These are phyloP conservation scores for Tolypocladium ovalisporum DNA, from an alignment of 2,329 filamentous ascomycete genomes.

Conservation along the genomic window DNA sequence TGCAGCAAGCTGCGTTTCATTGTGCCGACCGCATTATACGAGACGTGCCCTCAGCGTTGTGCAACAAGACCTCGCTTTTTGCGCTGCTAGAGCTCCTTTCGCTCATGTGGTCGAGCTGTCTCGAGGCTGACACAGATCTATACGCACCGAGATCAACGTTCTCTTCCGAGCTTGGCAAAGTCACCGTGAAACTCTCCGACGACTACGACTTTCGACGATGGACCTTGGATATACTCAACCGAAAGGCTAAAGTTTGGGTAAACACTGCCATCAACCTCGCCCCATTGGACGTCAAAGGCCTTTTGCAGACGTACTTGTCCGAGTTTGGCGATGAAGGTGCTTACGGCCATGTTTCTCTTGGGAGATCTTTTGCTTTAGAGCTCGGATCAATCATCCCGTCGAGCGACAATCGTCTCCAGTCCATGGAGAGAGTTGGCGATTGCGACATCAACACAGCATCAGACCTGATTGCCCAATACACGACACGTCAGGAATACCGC, in stretches of 20 bases:
- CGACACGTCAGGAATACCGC: conserved; percentile 89
- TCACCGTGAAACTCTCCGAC: conserved; percentile 85
- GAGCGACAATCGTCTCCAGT: conserved; percentile 75
- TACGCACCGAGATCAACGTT: conserved; percentile 82
- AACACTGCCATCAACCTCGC: conserved; percentile 70
- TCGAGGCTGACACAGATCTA: conserved; percentile 88
- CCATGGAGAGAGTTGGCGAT: conserved; percentile 65
- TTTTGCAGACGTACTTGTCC: conserved; percentile 91
- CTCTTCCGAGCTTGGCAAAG: conserved; percentile 62
- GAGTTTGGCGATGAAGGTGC: conserved; percentile 86
- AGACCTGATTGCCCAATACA: conserved; percentile 95
- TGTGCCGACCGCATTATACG: conserved; percentile 80
- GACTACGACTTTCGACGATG: conserved; percentile 72
- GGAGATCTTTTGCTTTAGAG: conserved; percentile 86
- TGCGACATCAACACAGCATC: conserved; percentile 82
- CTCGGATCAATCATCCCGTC: conserved; percentile 79
- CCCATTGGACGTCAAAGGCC: conserved; percentile 85
- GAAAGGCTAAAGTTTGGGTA: conserved; percentile 71
- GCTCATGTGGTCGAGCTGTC: conserved; percentile 88
- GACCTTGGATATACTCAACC: conserved; percentile 70
- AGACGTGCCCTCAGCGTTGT: conserved; percentile 79
- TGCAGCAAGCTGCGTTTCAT: conserved; percentile 74
- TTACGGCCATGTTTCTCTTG: conserved; percentile 85
- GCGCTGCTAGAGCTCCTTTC: conserved; percentile 84
- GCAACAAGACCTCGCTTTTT: conserved; percentile 82